Percentiles rank a stretch among this genome's conserved stretches.
phyloP scores from a whole-genome alignment of 805 yeast genomes.

The Ogataea degrootiae region DNA sequence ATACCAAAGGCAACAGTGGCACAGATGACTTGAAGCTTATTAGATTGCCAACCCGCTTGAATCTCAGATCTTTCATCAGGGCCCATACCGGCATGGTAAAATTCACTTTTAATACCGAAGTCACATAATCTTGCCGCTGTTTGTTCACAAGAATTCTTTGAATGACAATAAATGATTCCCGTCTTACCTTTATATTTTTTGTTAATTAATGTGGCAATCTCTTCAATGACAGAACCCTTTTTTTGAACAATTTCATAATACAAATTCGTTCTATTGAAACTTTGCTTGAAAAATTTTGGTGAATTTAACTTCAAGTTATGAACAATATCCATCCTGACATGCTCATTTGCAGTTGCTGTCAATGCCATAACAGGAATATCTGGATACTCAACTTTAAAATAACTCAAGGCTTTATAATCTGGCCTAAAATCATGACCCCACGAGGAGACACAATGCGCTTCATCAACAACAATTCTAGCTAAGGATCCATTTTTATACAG shows the following conservation, averaged over 20 bases:
- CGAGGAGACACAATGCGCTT: slow-evolving; percentile 95
- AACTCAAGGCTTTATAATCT: slow-evolving; percentile 78
- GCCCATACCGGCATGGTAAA: slow-evolving; percentile 93
- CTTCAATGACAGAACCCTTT: slow-evolving; percentile 48
- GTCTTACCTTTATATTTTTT: slow-evolving; percentile 51
- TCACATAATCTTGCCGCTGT: slow-evolving; percentile 56
- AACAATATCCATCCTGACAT: slow-evolving; percentile 80
- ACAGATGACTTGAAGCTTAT: slow-evolving; percentile 71
- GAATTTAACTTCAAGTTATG: slow-evolving; percentile 62
- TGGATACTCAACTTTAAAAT: slow-evolving; percentile 70
- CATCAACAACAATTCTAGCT: slow-evolving; percentile 91
- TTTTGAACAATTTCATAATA: slow-evolving; percentile 74
- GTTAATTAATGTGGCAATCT: slow-evolving; percentile 53
- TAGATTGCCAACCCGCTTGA: slow-evolving; percentile 82
- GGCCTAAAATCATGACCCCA: slow-evolving; percentile 99
- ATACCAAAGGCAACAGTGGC: slow-evolving; percentile 98
- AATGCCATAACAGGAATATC: slow-evolving; percentile 89
- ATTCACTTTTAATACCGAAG: slow-evolving; percentile 64
- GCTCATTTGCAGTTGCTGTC: slow-evolving; percentile 94
- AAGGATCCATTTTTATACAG: slow-evolving; percentile 52
- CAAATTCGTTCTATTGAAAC: slow-evolving; percentile 86
- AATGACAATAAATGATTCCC: slow-evolving; percentile 92
- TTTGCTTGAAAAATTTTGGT: slow-evolving; percentile 73
- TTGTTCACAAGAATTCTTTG: slow-evolving; percentile 83
- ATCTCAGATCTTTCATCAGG: slow-evolving; percentile 65